Evolutionary conservation across 2,329 filamentous ascomycete genomes (phyloP).

Genomic region (Furcasterigmium furcatum): DNA sequence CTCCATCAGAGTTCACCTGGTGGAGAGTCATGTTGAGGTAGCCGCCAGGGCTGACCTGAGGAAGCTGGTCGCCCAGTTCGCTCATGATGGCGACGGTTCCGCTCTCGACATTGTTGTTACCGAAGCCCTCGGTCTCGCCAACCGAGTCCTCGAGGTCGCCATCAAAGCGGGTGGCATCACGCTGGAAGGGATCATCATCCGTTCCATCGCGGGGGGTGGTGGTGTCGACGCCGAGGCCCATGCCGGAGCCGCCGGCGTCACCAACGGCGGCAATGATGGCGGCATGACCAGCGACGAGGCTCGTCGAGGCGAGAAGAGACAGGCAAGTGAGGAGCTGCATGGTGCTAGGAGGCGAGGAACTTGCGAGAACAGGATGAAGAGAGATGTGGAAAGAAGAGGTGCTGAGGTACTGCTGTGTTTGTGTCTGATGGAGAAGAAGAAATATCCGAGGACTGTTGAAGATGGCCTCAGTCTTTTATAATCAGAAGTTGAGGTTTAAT

Average conservation of each 20-base stretch:
- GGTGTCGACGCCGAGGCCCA: constrained; percentile 46
- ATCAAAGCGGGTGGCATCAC: constrained; percentile 60
- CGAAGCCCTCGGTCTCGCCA: constrained; percentile 55
- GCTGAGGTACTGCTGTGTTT: not conserved
- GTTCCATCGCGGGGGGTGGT: constrained; percentile 60
- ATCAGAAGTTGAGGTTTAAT: not conserved
- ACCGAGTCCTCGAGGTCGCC: constrained; percentile 46
- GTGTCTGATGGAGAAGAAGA: not conserved
- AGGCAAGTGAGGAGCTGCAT: not conserved
- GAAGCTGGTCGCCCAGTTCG: constrained; percentile 51
- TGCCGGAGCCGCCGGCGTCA: constrained; percentile 53
- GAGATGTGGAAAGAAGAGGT: too few species aligned
- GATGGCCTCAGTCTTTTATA: not conserved
- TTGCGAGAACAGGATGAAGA: not conserved
- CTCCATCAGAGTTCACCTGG: constrained; percentile 13
- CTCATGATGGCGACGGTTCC: constrained; percentile 56
- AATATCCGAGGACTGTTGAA: not conserved
- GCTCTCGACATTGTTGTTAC: constrained; percentile 52
- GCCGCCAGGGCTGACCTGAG: constrained; percentile 57
- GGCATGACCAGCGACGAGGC: constrained; percentile 57
- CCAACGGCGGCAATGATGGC: constrained; percentile 57
- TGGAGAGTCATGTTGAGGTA: constrained; percentile 51
- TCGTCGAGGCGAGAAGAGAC: constrained; percentile 46
- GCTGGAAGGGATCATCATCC: constrained; percentile 57
- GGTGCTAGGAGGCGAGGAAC: not conserved